Conservation (phyloP, 1,284 basidiomycete genomes). For the Cyathus pygmaeus region DNA sequence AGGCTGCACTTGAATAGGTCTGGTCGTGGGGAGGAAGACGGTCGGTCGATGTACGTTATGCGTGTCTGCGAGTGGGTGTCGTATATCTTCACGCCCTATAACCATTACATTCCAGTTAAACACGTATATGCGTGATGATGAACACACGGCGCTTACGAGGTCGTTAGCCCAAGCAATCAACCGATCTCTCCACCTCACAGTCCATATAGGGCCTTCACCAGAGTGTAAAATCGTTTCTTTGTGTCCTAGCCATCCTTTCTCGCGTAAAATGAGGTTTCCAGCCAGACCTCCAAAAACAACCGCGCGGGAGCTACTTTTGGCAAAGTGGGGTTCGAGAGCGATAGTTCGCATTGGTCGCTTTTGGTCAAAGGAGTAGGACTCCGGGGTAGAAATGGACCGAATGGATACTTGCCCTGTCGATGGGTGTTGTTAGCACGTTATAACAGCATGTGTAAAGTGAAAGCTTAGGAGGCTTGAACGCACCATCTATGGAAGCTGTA, state of each 20-base stretch:
- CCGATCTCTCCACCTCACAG: constrained; percentile 85
- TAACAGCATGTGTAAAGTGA: constrained; percentile 25
- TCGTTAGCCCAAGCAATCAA: constrained; percentile 98
- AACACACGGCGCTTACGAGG: constrained; percentile 58
- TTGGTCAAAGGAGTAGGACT: constrained; percentile 91
- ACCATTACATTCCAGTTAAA: neutral
- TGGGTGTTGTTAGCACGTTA: constrained; percentile 11
- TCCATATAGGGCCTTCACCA: constrained; percentile 96
- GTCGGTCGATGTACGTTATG: constrained; percentile 90
- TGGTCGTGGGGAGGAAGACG: constrained; percentile 83
- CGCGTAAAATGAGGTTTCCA: constrained; percentile 85
- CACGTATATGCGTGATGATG: neutral
- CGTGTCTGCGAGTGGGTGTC: constrained; percentile 84
- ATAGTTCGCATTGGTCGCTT: constrained; percentile 93
- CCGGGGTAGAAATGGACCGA: constrained; percentile 83
- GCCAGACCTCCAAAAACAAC: constrained; percentile 96
- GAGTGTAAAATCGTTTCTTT: constrained; percentile 89
- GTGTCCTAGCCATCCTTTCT: constrained; percentile 97
- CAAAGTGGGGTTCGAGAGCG: constrained; percentile 92
- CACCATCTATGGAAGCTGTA: constrained; percentile 95
- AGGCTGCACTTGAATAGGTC: constrained; percentile 95
- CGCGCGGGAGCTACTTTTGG: constrained; percentile 82
- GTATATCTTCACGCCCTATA: constrained; percentile 92
- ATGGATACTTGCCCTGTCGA: constrained; percentile 90
- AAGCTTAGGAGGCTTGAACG: constrained; percentile 36